Percentiles rank a stretch among this genome's conserved stretches.
phyloP scores from a whole-genome alignment of 441 rosid genomes.

The Gossypium aridum region DNA sequence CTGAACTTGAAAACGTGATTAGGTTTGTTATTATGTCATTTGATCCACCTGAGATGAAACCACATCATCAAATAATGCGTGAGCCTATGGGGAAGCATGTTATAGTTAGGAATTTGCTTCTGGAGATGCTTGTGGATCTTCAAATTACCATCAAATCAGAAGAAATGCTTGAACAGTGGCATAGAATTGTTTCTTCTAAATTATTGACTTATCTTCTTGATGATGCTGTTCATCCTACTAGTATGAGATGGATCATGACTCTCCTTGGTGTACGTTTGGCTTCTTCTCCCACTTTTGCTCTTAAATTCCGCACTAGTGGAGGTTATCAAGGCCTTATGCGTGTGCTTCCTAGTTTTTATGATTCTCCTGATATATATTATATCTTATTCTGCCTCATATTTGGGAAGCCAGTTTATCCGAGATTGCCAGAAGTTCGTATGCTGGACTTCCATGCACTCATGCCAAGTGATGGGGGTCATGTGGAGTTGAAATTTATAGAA shows the following conservation, averaged over 20 bases:
- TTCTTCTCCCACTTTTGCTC: conserved; percentile 92
- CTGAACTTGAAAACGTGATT: conserved; percentile 97
- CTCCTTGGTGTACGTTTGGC: conserved; percentile 95
- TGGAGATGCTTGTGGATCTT: conserved; percentile 99
- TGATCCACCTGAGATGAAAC: conserved; percentile 92
- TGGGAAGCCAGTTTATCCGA: conserved; percentile 97
- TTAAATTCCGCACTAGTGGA: conserved; percentile 93
- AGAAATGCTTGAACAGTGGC: conserved; percentile 99
- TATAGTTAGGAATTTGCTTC: conserved; percentile 95
- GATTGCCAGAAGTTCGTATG: conserved; percentile 99
- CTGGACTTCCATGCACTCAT: conserved; percentile 98
- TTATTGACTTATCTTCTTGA: conserved; percentile 94
- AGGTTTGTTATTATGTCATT: conserved; percentile 97
- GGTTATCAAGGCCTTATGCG: conserved; percentile 90
- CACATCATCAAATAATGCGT: conserved; percentile 56
- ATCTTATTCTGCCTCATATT: conserved; percentile 93
- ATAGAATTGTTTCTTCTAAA: conserved; percentile 96
- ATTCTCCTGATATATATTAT: conserved; percentile 98
- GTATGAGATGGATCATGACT: conserved; percentile 99
- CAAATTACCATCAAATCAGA: conserved; percentile 97
- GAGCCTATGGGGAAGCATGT: conserved; percentile 99
- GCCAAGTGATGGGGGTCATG: conserved; percentile 76
- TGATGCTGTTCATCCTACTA: conserved; percentile 99
- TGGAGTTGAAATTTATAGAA: conserved; percentile 89
- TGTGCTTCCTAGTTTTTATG: conserved; percentile 94